These are phyloP conservation scores for Astragalus membranaceus DNA, from an alignment of 306 rosid genomes.

Conservation along the genomic window DNA sequence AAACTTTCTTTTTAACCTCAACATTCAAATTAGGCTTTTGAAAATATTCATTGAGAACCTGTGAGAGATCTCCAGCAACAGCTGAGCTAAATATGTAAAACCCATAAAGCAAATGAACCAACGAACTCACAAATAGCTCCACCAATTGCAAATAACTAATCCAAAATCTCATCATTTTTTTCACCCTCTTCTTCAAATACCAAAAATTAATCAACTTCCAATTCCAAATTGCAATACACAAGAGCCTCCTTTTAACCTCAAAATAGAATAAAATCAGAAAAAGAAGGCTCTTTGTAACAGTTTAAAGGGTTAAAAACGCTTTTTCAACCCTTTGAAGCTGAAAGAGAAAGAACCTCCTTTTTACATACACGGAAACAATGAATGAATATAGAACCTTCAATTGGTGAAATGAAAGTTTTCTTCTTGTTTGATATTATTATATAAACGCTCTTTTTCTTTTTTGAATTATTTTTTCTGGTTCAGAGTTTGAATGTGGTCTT, in stretches of 20 bases:
- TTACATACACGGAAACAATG: neutral
- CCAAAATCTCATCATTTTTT: constrained; percentile 63
- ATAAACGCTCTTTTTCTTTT: neutral
- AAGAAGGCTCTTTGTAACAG: constrained; percentile 33
- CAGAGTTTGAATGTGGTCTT: constrained; percentile 1
- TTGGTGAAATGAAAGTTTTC: neutral
- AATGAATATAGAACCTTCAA: neutral
- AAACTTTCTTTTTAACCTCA: constrained; percentile 13
- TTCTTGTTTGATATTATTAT: neutral
- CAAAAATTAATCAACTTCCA: neutral
- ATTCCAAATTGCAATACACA: neutral
- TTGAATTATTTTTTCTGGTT: neutral
- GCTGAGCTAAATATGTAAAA: constrained; percentile 87
- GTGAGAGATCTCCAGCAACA: constrained; percentile 80
- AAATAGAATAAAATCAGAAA: neutral
- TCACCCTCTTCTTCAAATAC: neutral
- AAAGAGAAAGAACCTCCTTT: neutral
- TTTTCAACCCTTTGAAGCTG: constrained; percentile 16
- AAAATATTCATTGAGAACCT: constrained; percentile 35
- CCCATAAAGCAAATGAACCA: constrained; percentile 79
- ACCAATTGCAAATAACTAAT: constrained; percentile 40
- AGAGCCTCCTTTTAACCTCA: constrained; percentile 25
- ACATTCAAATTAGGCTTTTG: constrained; percentile 28
- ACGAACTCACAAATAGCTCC: constrained; percentile 60
- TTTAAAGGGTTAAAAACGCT: constrained; percentile 13